Base-by-base conservation (phyloP, 2,329 filamentous ascomycete species). In the Camptophora hylomeconis region DNA sequence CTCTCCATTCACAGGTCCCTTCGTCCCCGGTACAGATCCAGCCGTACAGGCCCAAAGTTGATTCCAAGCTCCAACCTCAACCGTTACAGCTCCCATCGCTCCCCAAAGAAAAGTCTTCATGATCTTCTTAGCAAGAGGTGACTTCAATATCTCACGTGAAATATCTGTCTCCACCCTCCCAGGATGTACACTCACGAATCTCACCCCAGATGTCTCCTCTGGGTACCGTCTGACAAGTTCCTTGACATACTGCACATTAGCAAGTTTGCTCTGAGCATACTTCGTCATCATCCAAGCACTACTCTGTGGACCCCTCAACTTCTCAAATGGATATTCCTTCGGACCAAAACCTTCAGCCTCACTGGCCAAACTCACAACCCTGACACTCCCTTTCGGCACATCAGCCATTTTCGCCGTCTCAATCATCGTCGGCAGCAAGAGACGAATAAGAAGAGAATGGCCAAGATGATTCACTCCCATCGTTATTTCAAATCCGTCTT, bases 101-200 rank as follows among this genome's bases (percentile, higher is more conserved):
- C 16, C 31, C n/a, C n/a, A n/a, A n/a, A n/a, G n/a, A n/a, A n/a
- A n/a, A n/a, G n/a, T n/a, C n/a, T n/a, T n/a, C 11, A 36, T 20
- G 17, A 33, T 17, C 17, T 28, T 28, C 11, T 23, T n/a, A 0
- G 53, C 62, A 0, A 75, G 45, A 1, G 75, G 73, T 36, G 58
- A 60, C 25, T 72, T 58, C 46, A 78, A 72, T 14, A 77, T 74
- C 37, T 73, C 64, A 9, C 63, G 49, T 23, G 18, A 38, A 7
- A 65, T 35, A 19, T 62, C 56, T 1, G 63, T 65, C 7, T 52
- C 35, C 14, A 66, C 58, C n/a, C 61, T 49, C 5, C 65, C 65
- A 0, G 65, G 65, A 33, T 69, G 63, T 3, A 66, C 36, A 0
- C 57, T 48, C 0, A 60, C 54, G 10, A 48, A 48, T 0, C 53